Base-by-base conservation (phyloP, 2,329 filamentous ascomycete genomes). In the Pyrenophora tritici-repentis region DNA sequence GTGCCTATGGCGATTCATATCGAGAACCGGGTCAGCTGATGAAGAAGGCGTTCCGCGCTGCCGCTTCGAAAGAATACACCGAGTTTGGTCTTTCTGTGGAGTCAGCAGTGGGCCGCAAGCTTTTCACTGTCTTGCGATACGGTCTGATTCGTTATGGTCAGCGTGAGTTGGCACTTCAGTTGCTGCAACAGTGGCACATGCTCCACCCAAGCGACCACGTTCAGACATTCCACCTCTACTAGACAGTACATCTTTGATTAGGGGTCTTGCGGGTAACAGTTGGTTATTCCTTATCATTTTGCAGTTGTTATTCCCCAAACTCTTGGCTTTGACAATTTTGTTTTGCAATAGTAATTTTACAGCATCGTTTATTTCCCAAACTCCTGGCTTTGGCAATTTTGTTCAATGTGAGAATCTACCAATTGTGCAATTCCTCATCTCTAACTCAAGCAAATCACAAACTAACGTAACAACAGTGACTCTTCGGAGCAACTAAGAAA, bases 401-500 rank as follows among this genome's bases (percentile, higher is more conserved):
- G 10, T 13, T 3, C 10, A 12, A 12, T 9, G 10, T 29, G 26
- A 29, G 13, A 12, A 29, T 20, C 18, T 20, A 20, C 18, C 10
- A 29, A 4, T 9, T 29, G 3, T 4, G 17, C 2, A 8, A 3
- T 13, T 26, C 2, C 13, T 38, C 4, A n/a, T 38, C 3, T 17
- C 35, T 12, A 17, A 33, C 8, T 32, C 5, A 32, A 10, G 9
- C 9, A 31, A 10, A 37, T 18, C 16, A 10, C 42, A 70, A 26
- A 1, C 54, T 56, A 35, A 77, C 58, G 13, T 74, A 66, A 48
- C 75, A 78, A n/a, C 71, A 67, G 45, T 77, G 71, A 0, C 67
- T 73, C 49, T 72, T 69, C 0, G 75, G 75, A 2, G 68, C 63
- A 61, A 77, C 70, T 33, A 78, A 57, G 42, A 77, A 77, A 42